Conservation (phyloP, 441 rosid species). For the Metrosideros polymorpha region DNA sequence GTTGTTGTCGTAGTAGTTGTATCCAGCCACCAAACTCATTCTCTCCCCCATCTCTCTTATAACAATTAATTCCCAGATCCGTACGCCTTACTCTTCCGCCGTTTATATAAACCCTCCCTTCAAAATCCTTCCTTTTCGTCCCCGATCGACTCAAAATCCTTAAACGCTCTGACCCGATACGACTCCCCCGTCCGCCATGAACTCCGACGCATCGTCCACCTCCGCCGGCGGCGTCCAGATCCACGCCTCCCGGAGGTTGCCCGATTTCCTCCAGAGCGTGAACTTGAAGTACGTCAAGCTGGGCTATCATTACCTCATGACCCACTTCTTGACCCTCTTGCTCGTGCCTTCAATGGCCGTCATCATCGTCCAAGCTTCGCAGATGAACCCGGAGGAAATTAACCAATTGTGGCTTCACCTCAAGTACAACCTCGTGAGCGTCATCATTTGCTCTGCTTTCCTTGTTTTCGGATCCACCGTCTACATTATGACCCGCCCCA, state of each 20-base stretch:
- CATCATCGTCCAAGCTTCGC: slow-evolving; percentile 33
- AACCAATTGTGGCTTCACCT: slow-evolving; percentile 69
- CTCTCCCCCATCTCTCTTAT: neutral
- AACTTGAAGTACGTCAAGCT: slow-evolving; percentile 68
- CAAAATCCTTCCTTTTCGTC: neutral
- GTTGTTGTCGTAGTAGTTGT: neutral
- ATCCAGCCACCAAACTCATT: neutral
- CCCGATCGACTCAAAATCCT: neutral
- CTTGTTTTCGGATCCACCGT: slow-evolving; percentile 47
- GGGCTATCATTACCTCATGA: slow-evolving; percentile 58
- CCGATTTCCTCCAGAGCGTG: slow-evolving; percentile 78
- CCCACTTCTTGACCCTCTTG: slow-evolving; percentile 46
- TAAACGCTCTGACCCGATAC: neutral
- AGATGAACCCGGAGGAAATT: slow-evolving; percentile 48
- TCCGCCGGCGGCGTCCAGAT: slow-evolving; percentile 49
- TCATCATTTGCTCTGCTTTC: slow-evolving; percentile 38
- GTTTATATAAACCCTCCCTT: neutral
- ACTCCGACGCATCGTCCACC: slow-evolving; percentile 1
- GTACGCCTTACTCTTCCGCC: neutral
- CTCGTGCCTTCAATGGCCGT: slow-evolving; percentile 43
- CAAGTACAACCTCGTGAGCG: slow-evolving; percentile 47
- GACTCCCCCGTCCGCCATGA: slow-evolving; percentile 18
- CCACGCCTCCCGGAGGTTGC: slow-evolving; percentile 44
- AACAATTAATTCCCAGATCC: neutral
- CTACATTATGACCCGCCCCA: slow-evolving; percentile 62